These are phyloP conservation scores for Ceratocystis cacaofunesta DNA, from an alignment of 2,329 filamentous ascomycete species.

Conservation along the genomic window DNA sequence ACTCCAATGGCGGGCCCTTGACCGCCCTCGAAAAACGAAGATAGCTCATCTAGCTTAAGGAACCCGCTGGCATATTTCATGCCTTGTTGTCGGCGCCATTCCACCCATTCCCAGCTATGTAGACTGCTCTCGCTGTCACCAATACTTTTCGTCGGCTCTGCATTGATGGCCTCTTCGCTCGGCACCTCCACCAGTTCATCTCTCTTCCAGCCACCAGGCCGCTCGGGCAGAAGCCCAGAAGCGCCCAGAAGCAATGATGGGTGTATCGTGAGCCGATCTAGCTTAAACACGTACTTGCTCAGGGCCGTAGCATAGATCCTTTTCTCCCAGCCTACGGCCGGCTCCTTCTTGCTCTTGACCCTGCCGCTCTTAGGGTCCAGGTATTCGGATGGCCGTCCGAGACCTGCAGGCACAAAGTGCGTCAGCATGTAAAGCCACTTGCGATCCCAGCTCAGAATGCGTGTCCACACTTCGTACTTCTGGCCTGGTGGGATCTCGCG, in stretches of 20 bases:
- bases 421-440: constrained; percentile 71
- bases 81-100: constrained; percentile 40
- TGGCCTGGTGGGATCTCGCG: constrained; percentile 56
- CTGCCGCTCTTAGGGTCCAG: constrained; percentile 32
- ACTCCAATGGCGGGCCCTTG: constrained; percentile 36
- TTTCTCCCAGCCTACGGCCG: constrained; percentile 35
- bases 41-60: constrained; percentile 39
- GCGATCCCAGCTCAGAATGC: constrained; percentile 58
- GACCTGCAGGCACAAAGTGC: constrained; percentile 52
- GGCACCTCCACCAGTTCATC: constrained; percentile 27
- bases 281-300: constrained; percentile 71
- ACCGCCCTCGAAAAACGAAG: constrained; percentile 39
- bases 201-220: constrained; percentile 49
- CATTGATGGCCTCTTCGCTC: constrained; percentile 23
- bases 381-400: constrained; percentile 40
- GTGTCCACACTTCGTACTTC: constrained; percentile 58
- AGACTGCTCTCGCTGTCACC: constrained; percentile 19
- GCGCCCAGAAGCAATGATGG: constrained; percentile 61
- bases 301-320: constrained; percentile 57
- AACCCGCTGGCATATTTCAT: constrained; percentile 42
- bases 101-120: constrained; percentile 45
- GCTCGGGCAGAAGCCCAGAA: constrained; percentile 57
- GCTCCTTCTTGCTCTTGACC: constrained; percentile 26
- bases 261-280: constrained; percentile 68
- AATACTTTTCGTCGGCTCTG: background rate